These are phyloP conservation scores for Dictyostelium brefeldianum DNA, from an alignment of 78 protist species.

Conservation along the genomic window DNA sequence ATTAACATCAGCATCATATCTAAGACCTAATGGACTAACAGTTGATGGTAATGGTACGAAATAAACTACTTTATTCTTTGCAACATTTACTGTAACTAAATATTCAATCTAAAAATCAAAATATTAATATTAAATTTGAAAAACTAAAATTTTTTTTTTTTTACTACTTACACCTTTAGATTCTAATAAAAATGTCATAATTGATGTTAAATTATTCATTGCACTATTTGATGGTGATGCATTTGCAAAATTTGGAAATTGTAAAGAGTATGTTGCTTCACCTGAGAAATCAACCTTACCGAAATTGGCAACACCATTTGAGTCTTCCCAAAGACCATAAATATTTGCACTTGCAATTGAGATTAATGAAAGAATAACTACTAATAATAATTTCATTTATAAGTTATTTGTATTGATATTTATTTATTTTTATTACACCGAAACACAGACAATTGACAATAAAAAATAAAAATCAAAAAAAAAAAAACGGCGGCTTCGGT, in stretches of 20 bases:
- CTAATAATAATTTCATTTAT: slow-evolving; percentile 2
- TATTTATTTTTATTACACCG: background rate
- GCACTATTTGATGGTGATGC: slow-evolving; percentile 38
- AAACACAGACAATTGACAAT: background rate
- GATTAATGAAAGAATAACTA: background rate
- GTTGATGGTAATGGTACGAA: slow-evolving; percentile 36
- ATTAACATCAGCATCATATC: slow-evolving; percentile 68
- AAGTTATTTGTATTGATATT: background rate
- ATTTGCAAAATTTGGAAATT: slow-evolving; percentile 41
- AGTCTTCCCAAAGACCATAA: slow-evolving; percentile 64
- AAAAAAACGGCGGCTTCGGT: slow-evolving; percentile 1
- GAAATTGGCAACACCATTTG: slow-evolving; percentile 28
- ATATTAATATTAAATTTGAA: background rate
- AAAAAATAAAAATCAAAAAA: background rate
- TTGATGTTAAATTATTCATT: slow-evolving; percentile 41
- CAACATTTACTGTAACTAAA: slow-evolving; percentile 61
- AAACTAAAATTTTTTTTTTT: background rate
- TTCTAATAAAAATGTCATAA: slow-evolving; percentile 26
- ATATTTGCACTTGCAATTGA: slow-evolving; percentile 12
- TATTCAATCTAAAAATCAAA: slow-evolving; percentile 1
- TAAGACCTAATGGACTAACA: slow-evolving; percentile 3
- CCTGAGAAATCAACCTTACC: slow-evolving; percentile 26
- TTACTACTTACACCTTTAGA: slow-evolving; percentile 17
- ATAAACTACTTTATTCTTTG: slow-evolving; percentile 48
- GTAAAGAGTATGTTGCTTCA: slow-evolving; percentile 22